phyloP scores from a whole-genome alignment of 495 filamentous ascomycete species.

The Penicillium argentinense region DNA sequence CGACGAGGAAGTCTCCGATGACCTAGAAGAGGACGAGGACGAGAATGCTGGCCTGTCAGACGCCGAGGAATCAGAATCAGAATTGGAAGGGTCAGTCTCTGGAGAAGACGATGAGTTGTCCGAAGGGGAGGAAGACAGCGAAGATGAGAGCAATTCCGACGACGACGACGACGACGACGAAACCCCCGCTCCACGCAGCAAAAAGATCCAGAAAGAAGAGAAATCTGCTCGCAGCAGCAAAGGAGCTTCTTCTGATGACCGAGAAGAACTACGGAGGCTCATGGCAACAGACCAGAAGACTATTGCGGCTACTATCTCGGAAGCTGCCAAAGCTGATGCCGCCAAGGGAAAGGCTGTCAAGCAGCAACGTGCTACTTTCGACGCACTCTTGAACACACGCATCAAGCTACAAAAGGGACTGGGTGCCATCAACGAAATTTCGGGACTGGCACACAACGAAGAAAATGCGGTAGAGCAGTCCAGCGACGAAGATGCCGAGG shows the following conservation, averaged over 20 bases:
- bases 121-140: conserved; percentile 30
- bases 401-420: conserved; percentile 91
- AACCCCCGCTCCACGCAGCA: no score
- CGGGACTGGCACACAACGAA: conserved; percentile 38
- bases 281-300: conserved; percentile 71
- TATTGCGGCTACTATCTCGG: conserved; percentile 66
- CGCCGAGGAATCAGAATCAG: conserved; percentile 9
- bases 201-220: not conserved
- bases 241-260: conserved; percentile 26
- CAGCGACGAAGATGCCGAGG: conserved; percentile 37
- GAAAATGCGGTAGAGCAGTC: conserved; percentile 34
- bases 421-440: conserved; percentile 74
- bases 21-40: conserved; percentile 11
- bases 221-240: not conserved
- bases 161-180: conserved; percentile 1
- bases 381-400: conserved; percentile 79
- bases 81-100: not conserved
- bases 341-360: conserved; percentile 85
- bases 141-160: conserved; percentile 2
- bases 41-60: not conserved
- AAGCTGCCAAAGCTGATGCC: conserved; percentile 74
- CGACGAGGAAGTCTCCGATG: conserved; percentile 21
- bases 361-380: conserved; percentile 78
- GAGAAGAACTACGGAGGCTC: conserved; percentile 62
- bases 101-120: conserved; percentile 3